Base-by-base conservation (phyloP, 192 early-diverging fungal species). In the Polychytrium aggregatum region DNA sequence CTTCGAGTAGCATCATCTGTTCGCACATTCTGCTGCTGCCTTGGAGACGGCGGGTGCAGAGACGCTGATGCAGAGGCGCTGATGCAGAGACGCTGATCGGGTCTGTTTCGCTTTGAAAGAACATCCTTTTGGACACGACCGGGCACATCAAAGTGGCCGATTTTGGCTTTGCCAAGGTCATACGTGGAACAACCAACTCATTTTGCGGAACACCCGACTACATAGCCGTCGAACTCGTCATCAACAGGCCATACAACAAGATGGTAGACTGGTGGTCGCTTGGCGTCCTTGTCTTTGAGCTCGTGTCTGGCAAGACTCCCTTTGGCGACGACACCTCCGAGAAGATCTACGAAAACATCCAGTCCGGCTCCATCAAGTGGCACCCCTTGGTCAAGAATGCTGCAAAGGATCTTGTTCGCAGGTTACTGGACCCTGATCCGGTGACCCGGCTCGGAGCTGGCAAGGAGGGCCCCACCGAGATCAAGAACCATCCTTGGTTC, bases 141-240 rank as follows among this genome's bases (percentile, higher is more conserved):
- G 94, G 94, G 36, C 91, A 98, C 66, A 89, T 94, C 67, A 88
- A 86, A 5, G 74, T 98, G 27, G 87, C 85, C 51, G 94, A 98
- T 70, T 95, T 96, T 70, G 94, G 94, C 1, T 77, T 98, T 59
- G 88, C 87, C 62, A 97, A 98, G 65, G 65, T 86, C 17, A 81
- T 93, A 52, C 88, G 86, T 71, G 84, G 75, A 18, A 87, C 82
- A 31, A 97, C 95, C 25, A 80, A 84, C 62, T 94, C 92, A 0
- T 92, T 97, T 50, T 97, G 93, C 63, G 95, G 95, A 9, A 98
- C 95, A 9, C 93, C 93, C n/a, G 95, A 98, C 59, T 98, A 96
- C 61, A 82, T 98, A 40, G 88, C 93, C 0, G 88, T 84, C 9
- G 93, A 97, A 72, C 61, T 97, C 18, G 64, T 97, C 9, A 70